Base-by-base conservation (phyloP, 805 yeast species). In the Teunomyces cretensis region DNA sequence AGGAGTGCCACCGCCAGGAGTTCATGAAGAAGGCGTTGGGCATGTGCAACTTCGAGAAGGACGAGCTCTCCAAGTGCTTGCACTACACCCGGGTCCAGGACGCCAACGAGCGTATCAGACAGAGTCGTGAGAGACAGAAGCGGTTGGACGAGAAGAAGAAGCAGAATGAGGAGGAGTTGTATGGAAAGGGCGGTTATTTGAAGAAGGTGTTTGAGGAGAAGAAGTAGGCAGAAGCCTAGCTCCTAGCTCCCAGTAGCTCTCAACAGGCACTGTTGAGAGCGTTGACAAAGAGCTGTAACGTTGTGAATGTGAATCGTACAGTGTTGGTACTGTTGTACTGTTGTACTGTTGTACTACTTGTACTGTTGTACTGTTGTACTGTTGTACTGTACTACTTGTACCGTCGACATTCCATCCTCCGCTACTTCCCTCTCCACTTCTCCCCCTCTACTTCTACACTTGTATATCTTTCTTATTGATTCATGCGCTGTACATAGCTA, bases 1-100 rank as follows among this genome's bases (percentile, higher is more conserved):
- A 92, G 56, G 84, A 88, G 60, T 92, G 99, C 62, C 97, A 91
- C 57, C 76, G 80, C 47, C 75, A 75, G 44, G 85, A 83, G 44
- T 85, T 83, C 53, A 54, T 86, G 48, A 76, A 79, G 52, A 80
- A 86, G 61, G 83, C 87, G 6, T 70, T 88, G 53, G 98, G 98
- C 22, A 73, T 79, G 47, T 92, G 99, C 68, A 88, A 89, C 65
- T 81, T 83, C 43, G 84, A 86, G 56, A 90, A 90, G 57, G 88
- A 86, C 50, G 91, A 86, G 42, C 74, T 94, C 43, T 68, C 85
- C 30, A 71, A 80, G 57, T 92, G 99, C 67, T 72, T 95, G 17
- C 94, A 89, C 58, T 80, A 80, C 43, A 86, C 92, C 6, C 77
- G 97, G 60, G 60, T 80, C 11, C 76, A 75, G 24, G 81, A 79